Evolutionary conservation across 257 asterid genomes (phyloP).

Genomic region (Fraxinus quadrangulata): DNA sequence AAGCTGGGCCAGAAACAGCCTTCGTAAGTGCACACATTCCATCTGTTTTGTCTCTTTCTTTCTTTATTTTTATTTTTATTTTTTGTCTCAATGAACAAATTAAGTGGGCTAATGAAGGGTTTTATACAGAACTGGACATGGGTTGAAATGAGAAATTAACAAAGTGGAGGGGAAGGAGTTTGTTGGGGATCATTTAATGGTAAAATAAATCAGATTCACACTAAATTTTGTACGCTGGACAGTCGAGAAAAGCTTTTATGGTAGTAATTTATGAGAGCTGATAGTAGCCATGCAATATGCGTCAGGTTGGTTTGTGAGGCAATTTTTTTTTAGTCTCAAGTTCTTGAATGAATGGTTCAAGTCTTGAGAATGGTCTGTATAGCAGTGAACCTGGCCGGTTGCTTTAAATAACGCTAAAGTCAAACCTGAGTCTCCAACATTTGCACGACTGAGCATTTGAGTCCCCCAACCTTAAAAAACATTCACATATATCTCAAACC

Average conservation of each 20-base stretch:
- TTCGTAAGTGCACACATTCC: too few species aligned
- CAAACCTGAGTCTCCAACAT: too few species aligned
- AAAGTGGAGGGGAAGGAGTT: not conserved
- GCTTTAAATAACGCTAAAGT: not conserved
- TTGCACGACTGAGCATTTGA: not conserved
- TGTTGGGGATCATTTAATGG: slow-evolving; percentile 2
- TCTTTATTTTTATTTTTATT: too few species aligned
- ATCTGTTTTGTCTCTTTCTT: too few species aligned
- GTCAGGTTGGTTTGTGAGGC: not conserved
- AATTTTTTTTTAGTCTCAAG: too few species aligned
- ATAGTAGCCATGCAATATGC: not conserved
- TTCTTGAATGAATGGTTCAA: not conserved
- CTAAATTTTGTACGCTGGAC: not conserved
- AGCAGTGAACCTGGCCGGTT: not conserved
- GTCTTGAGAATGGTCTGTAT: not conserved
- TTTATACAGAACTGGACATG: not conserved
- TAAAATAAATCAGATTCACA: not conserved
- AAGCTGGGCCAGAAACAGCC: too few species aligned
- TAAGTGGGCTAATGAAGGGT: not conserved
- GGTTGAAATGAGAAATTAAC: not conserved
- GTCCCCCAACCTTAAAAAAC: not conserved
- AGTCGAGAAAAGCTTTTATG: not conserved
- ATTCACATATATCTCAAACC: too few species aligned
- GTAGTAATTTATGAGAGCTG: not conserved
- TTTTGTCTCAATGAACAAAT: not conserved